A percentile compares a stretch with the other conserved stretches of the same genome.
Evolutionary conservation across 768 basidiomycete genomes (phyloP).

Genomic region (Leccinum subgranulosum): DNA sequence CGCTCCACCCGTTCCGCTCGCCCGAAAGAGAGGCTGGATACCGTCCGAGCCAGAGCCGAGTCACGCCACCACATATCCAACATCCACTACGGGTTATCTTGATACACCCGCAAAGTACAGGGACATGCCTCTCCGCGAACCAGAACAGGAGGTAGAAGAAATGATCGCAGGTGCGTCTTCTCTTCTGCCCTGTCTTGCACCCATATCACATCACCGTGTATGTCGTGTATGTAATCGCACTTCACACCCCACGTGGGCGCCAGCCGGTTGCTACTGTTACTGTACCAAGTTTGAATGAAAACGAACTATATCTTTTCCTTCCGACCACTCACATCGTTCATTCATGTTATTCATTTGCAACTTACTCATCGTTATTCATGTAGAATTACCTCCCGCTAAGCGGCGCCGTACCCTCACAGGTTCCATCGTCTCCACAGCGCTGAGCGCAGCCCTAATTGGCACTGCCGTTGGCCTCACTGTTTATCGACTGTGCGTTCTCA

Average conservation of each 20-base stretch:
- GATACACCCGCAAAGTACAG: constrained; percentile 67
- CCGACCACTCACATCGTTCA: constrained; percentile 5
- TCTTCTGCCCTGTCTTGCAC: constrained; percentile 25
- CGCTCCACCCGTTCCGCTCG: constrained; percentile 39
- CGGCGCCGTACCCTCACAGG: constrained; percentile 79
- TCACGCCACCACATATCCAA: constrained; percentile 46
- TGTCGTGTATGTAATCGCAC: constrained; percentile 24
- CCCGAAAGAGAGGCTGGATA: constrained; percentile 72
- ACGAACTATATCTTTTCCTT: constrained; percentile 11
- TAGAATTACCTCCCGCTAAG: constrained; percentile 77
- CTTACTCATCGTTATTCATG: constrained; percentile 46
- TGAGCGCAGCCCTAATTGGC: constrained; percentile 83
- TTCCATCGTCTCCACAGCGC: constrained; percentile 77
- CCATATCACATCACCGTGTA: constrained; percentile 15
- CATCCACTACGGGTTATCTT: constrained; percentile 62
- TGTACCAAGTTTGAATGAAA: constrained; percentile 13
- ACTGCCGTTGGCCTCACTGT: constrained; percentile 85
- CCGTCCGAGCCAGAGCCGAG: constrained; percentile 58
- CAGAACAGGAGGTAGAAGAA: constrained; percentile 43
- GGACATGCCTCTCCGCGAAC: constrained; percentile 29
- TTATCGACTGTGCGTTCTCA: constrained; percentile 69
- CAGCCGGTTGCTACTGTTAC: constrained; percentile 2
- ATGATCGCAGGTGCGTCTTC: constrained; percentile 42
- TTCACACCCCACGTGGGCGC: constrained; percentile 15
- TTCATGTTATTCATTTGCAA: constrained; percentile 32